phyloP scores from a whole-genome alignment of 2,329 filamentous ascomycete species.

The Myrmaecium sp. region DNA sequence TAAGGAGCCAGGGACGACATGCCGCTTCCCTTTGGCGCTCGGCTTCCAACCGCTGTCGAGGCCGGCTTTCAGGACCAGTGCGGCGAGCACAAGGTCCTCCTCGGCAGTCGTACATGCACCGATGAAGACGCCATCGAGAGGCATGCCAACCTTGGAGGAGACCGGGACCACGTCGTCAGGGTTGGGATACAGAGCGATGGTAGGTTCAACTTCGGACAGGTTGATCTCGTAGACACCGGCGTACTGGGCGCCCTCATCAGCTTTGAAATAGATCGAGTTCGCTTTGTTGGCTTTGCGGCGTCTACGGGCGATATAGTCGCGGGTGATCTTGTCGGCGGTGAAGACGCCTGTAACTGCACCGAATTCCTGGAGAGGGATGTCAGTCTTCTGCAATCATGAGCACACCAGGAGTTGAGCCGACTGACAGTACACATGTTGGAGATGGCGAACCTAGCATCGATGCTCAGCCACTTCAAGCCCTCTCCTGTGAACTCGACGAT shows the following conservation, averaged over 20 bases:
- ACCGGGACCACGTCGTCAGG: slow-evolving; percentile 29
- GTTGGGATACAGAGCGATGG: slow-evolving; percentile 24
- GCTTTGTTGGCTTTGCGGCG: slow-evolving; percentile 17
- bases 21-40: slow-evolving; percentile 17
- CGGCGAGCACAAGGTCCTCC: slow-evolving; percentile 28
- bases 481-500: slow-evolving; percentile 30
- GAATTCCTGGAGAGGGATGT: slow-evolving; percentile 18
- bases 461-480: slow-evolving; percentile 21
- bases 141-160: slow-evolving; percentile 12
- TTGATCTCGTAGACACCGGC: slow-evolving; percentile 22
- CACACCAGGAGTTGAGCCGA: slow-evolving; percentile 1
- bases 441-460: slow-evolving; percentile 30
- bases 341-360: slow-evolving; percentile 28
- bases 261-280: slow-evolving; percentile 20
- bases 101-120: slow-evolving; percentile 31
- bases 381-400: too few relatives aligned
- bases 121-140: slow-evolving; percentile 29
- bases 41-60: slow-evolving; percentile 17
- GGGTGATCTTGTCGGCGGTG: slow-evolving; percentile 21
- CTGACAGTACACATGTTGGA: slow-evolving; percentile 27
- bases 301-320: slow-evolving; percentile 18
- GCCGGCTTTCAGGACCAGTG: slow-evolving; percentile 24
- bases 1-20: slow-evolving; percentile 25
- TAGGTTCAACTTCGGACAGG: slow-evolving; percentile 20
- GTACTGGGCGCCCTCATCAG: slow-evolving; percentile 24